phyloP scores from a whole-genome alignment of 169 alveolate species.

The Plasmodium vinckei region DNA sequence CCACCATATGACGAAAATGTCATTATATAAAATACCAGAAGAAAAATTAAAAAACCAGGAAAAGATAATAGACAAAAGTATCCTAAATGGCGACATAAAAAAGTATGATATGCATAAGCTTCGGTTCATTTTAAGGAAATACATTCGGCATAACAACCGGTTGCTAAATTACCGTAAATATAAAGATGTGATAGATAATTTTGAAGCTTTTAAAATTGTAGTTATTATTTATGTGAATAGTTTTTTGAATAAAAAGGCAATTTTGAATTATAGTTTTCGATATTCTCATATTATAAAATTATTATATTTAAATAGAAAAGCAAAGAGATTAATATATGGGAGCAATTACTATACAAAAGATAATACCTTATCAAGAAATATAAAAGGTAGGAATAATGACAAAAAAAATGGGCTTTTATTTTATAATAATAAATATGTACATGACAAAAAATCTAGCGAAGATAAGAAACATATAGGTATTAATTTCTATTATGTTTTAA shows the following conservation, averaged over 20 bases:
- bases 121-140: conserved; percentile 57
- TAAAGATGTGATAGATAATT: conserved; percentile 66
- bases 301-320: conserved; percentile 52
- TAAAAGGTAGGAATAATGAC: conserved; percentile 25
- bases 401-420: conserved; percentile 30
- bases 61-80: conserved; percentile 15
- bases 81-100: conserved; percentile 34
- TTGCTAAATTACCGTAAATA: conserved; percentile 47
- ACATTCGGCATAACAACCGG: conserved; percentile 62
- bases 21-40: conserved; percentile 10
- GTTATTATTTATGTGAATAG: conserved; percentile 47
- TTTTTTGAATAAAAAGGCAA: conserved; percentile 43
- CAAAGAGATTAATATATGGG: conserved; percentile 66
- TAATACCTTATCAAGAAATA: conserved; percentile 20
- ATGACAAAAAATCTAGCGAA: background rate
- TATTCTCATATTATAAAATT: conserved; percentile 51
- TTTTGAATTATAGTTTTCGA: conserved; percentile 47
- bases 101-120: conserved; percentile 68
- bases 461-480: conserved; percentile 29
- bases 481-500: conserved; percentile 34
- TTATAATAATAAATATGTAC: conserved; percentile 2
- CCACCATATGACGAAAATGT: conserved; percentile 10
- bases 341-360: conserved; percentile 44
- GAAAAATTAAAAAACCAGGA: conserved; percentile 49
- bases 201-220: conserved; percentile 61